Percentiles rank a stretch among this genome's conserved stretches.
Evolutionary conservation across 192 early-diverging fungal genomes (phyloP).

Genomic region (Backusella mclennaniae): DNA sequence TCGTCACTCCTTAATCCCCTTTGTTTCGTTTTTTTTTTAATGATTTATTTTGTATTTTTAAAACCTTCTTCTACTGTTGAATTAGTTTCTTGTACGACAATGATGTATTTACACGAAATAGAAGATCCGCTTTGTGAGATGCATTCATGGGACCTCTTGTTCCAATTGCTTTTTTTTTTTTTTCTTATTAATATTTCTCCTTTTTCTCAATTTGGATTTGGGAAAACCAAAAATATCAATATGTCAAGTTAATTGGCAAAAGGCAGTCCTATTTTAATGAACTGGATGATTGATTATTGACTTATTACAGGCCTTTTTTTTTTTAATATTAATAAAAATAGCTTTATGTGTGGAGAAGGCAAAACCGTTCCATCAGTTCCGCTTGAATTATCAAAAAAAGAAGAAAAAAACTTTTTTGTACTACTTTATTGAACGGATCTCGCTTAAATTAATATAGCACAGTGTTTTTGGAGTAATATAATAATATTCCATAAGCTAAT

Average conservation of each 20-base stretch:
- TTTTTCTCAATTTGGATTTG: background rate
- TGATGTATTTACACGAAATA: constrained; percentile 1
- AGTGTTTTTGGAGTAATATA: too few species aligned
- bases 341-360: background rate
- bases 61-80: background rate
- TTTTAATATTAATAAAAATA: background rate
- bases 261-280: background rate
- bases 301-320: background rate
- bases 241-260: background rate
- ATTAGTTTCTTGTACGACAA: background rate
- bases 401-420: background rate
- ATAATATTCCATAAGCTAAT: background rate
- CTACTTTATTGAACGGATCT: background rate
- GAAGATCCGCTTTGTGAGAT: background rate
- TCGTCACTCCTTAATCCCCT: background rate
- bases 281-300: background rate
- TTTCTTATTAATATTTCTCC: background rate
- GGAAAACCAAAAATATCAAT: background rate
- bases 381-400: background rate
- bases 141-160: background rate
- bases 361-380: background rate
- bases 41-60: background rate
- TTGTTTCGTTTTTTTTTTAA: background rate
- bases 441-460: background rate
- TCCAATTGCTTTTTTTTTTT: background rate